Evolutionary conservation across 2,329 filamentous ascomycete genomes (phyloP).

Genomic region (Curvularia verruculosa): DNA sequence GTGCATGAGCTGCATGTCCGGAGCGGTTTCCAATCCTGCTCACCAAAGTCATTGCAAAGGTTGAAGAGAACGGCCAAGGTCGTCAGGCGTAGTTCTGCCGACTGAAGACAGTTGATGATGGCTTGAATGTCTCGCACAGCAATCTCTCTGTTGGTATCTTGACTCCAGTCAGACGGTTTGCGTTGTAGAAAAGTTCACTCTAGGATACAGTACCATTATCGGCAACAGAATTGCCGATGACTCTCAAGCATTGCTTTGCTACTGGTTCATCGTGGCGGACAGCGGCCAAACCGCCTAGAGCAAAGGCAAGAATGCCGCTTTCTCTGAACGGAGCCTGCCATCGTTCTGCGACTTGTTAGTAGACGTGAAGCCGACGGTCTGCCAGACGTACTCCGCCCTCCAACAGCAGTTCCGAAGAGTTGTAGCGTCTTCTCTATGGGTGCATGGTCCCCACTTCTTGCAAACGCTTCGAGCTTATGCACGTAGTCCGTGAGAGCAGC

Average conservation of each 20-base stretch:
- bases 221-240: conserved; percentile 49
- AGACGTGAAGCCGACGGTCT: background rate
- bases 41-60: conserved; percentile 52
- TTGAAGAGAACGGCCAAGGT: conserved; percentile 53
- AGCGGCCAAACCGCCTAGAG: conserved; percentile 34
- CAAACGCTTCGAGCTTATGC: conserved; percentile 22
- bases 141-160: conserved; percentile 44
- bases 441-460: conserved; percentile 13
- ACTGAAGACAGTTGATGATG: conserved; percentile 34
- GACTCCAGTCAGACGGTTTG: conserved; percentile 23
- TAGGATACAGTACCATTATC: conserved; percentile 39
- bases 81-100: conserved; percentile 32
- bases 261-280: conserved; percentile 24
- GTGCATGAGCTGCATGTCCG: conserved; percentile 20
- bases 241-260: conserved; percentile 44
- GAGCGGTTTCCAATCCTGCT: conserved; percentile 12
- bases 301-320: conserved; percentile 37
- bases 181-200: background rate
- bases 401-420: conserved; percentile 43
- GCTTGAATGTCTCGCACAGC: conserved; percentile 33
- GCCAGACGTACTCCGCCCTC: conserved; percentile 35
- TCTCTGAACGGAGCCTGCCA: conserved; percentile 40
- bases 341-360: conserved; percentile 39
- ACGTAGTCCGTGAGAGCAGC: conserved; percentile 24
- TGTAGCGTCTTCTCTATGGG: conserved; percentile 29